Evolutionary conservation across 257 asterid genomes (phyloP), one percentile per base, ranked within the genome.

Genomic region (Penstemon davidsonii): DNA sequence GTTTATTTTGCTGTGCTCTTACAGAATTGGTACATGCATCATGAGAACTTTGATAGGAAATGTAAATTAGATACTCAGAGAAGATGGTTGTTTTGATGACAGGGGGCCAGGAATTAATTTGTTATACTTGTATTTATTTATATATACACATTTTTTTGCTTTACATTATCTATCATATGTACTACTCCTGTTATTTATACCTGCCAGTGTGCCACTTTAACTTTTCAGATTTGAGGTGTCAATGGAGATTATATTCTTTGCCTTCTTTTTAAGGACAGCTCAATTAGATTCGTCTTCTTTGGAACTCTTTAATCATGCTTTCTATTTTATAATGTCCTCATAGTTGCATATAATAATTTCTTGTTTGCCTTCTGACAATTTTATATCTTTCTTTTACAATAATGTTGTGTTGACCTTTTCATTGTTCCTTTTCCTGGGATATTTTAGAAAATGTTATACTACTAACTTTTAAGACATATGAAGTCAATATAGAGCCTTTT

Each of bases 11-110:
- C 41, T 47, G 73, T 66, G 67, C 44, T 43, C 18, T 55, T 65
- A 74, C 70, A 57, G 57, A 70, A 72, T 66, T 79, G 73, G 58
- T 73, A 66, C 57, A 51, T 55, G 79, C 74, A 64, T 51, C 25
- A 40, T 53, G 73, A 49, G 60, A 62, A 39, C 51, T 64, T 62
- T 59, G 52, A 18, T 65, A 76, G 68, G 77, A 76, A 69, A 54
- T 88, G 87, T 88, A 85, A 73, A 76, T 77, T 81, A 73, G 73
- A 74, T 80, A 78, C 78, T 75, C 70, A 53, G 76, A 44, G 46
- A 8, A 75, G 71, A 58, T 62, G 61, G 54, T 55, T 57, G 61
- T 74, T 73, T 74, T 64, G 79, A 57, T 69, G 74, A 66, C 55
- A 64, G 39, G 19, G 60, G 25, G 64, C 1, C 1, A 43, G 37